Conservation (phyloP, 192 early-diverging fungal genomes). For the Coemansia sp. region DNA sequence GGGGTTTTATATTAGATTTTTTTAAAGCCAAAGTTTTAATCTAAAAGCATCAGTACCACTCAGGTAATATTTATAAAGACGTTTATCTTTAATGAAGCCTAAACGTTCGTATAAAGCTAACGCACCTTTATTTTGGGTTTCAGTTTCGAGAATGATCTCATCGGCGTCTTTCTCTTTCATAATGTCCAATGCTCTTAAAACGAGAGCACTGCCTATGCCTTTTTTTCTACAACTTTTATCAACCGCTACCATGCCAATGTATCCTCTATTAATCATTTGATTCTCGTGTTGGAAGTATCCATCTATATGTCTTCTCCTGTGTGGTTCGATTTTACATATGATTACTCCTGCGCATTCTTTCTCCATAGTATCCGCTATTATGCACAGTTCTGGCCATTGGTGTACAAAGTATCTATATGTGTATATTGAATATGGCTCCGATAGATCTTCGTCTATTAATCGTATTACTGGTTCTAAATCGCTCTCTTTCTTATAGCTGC, state of each 20-base stretch:
- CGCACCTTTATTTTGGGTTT: constrained; percentile 80
- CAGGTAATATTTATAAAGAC: constrained; percentile 88
- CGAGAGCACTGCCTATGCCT: constrained; percentile 76
- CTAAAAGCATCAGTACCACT: constrained; percentile 90
- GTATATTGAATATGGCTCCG: constrained; percentile 96
- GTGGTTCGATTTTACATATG: constrained; percentile 79
- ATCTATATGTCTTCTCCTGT: constrained; percentile 27
- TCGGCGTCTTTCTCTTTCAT: constrained; percentile 80
- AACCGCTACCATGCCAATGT: constrained; percentile 97
- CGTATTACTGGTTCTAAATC: constrained; percentile 74
- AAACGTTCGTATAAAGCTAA: constrained; percentile 83
- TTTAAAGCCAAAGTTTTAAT: constrained; percentile 64
- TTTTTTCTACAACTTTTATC: constrained; percentile 73
- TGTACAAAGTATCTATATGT: constrained; percentile 96
- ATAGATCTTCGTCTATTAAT: constrained; percentile 91
- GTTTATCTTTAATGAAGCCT: constrained; percentile 92
- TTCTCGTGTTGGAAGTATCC: constrained; percentile 15
- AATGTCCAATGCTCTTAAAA: constrained; percentile 65
- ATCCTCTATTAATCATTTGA: constrained; percentile 63
- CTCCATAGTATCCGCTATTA: constrained; percentile 60
- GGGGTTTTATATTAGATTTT: too few relatives aligned
- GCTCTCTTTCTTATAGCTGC: constrained; percentile 68
- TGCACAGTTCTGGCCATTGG: constrained; percentile 86
- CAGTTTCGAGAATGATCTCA: constrained; percentile 87
- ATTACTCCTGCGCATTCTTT: constrained; percentile 78